Percentiles rank a stretch among this genome's conserved stretches.
phyloP scores from a whole-genome alignment of 2,329 filamentous ascomycete species.

The Colletotrichum tofieldiae region DNA sequence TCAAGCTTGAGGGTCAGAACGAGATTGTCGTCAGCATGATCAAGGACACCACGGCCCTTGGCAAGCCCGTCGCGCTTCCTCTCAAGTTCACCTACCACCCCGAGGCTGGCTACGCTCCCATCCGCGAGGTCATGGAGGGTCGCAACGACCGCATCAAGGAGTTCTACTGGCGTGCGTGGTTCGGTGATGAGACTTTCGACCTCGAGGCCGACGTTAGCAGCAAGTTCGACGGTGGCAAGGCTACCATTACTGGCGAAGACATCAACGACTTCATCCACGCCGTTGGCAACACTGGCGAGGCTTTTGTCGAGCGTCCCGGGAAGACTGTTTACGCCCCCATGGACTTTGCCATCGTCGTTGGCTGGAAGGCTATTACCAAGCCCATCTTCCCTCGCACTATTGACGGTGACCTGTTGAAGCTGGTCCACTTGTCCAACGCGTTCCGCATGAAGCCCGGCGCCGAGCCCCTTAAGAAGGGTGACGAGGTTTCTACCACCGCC shows the following conservation, averaged over 20 bases:
- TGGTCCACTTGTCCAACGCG: constrained; percentile 96
- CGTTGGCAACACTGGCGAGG: constrained; percentile 97
- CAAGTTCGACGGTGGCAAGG: constrained; percentile 90
- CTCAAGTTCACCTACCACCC: constrained; percentile 95
- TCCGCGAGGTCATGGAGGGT: constrained; percentile 94
- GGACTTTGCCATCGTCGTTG: constrained; percentile 98
- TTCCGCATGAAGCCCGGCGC: constrained; percentile 99
- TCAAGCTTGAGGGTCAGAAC: constrained; percentile 81
- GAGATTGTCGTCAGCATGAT: constrained; percentile 92
- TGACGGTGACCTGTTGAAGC: constrained; percentile 94
- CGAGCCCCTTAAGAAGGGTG: constrained; percentile 94
- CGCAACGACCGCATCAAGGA: constrained; percentile 99
- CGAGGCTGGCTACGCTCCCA: constrained; percentile 96
- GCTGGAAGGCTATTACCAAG: constrained; percentile 99
- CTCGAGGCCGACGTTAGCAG: constrained; percentile 89
- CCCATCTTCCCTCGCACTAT: constrained; percentile 98
- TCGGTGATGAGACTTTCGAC: constrained; percentile 86
- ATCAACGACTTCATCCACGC: constrained; percentile 99
- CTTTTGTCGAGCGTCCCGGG: constrained; percentile 94
- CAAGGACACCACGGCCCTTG: constrained; percentile 91
- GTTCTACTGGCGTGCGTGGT: constrained; percentile 99
- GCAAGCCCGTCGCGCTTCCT: constrained; percentile 85
- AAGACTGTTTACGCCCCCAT: constrained; percentile 97
- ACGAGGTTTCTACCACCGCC: constrained; percentile 91
- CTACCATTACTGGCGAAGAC: constrained; percentile 89